phyloP scores from a whole-genome alignment of 352 stramenopile species.

The Phytophthora vignae region DNA sequence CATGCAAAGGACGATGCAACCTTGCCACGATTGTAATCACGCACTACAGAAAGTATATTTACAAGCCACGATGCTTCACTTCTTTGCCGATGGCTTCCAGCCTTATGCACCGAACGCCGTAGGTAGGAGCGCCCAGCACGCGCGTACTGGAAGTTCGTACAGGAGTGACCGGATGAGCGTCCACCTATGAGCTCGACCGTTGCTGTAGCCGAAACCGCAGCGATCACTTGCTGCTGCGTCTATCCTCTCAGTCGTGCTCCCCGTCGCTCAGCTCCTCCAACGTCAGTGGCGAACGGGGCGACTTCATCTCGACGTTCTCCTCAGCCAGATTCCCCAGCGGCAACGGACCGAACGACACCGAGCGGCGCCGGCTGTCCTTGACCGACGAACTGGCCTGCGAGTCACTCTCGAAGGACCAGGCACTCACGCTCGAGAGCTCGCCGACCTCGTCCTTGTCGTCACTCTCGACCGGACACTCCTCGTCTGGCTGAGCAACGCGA shows the following conservation, averaged over 20 bases:
- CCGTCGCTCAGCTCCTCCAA: slow-evolving; percentile 35
- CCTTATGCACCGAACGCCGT: background rate
- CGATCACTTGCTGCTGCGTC: background rate
- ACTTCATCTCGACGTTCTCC: slow-evolving; percentile 24
- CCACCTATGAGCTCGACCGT: background rate
- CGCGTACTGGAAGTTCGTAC: too few species aligned
- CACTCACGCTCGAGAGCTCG: slow-evolving; percentile 32
- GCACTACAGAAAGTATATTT: slow-evolving; percentile 17
- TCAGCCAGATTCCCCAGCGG: slow-evolving; percentile 21
- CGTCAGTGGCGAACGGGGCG: slow-evolving; percentile 2
- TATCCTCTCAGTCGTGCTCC: slow-evolving; percentile 13
- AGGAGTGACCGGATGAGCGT: too few species aligned
- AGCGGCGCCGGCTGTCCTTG: slow-evolving; percentile 38
- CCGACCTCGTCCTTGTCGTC: slow-evolving; percentile 21
- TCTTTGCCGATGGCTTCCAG: background rate
- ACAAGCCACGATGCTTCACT: background rate
- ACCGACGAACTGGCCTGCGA: slow-evolving; percentile 35
- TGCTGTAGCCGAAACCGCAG: background rate
- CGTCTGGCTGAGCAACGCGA: slow-evolving; percentile 18
- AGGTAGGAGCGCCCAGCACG: too few species aligned
- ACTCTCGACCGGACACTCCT: background rate
- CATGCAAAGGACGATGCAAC: background rate
- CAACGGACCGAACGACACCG: slow-evolving; percentile 41
- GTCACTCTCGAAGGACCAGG: slow-evolving; percentile 41
- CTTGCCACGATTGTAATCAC: background rate